phyloP scores from a whole-genome alignment of 176 grass and related monocot genomes.

The Areca catechu region DNA sequence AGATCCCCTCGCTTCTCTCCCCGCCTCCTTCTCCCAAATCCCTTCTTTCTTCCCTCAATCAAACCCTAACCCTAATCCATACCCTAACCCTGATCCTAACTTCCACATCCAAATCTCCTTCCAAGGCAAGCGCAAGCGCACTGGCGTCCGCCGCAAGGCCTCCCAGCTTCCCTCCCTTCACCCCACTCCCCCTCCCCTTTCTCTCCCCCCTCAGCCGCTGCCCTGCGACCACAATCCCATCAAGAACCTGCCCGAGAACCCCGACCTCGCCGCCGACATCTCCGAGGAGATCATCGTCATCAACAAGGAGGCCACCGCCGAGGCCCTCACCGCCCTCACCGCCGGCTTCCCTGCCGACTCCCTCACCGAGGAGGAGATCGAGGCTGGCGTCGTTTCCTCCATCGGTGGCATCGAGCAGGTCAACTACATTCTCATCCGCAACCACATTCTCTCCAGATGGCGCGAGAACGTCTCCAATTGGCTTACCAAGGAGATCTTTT shows the following conservation, averaged over 20 bases:
- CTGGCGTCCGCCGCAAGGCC: conserved; percentile 81
- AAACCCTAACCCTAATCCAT: conserved; percentile 19
- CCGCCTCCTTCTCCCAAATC: conserved; percentile 5
- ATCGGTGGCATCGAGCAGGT: conserved; percentile 97
- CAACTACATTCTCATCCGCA: conserved; percentile 95
- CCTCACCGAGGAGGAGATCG: conserved; percentile 98
- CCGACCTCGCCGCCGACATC: conserved; percentile 19
- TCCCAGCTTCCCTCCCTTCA: conserved; percentile 17
- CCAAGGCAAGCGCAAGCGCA: conserved; percentile 84
- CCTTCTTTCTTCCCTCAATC: conserved; percentile 22
- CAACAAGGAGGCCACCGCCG: conserved; percentile 82
- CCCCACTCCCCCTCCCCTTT: conserved; percentile 3
- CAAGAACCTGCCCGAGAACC: not conserved
- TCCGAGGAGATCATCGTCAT: conserved; percentile 97
- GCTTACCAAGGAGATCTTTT: conserved; percentile 67
- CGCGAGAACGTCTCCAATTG: conserved; percentile 66
- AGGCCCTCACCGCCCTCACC: conserved; percentile 82
- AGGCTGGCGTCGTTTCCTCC: conserved; percentile 80
- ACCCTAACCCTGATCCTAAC: conserved; percentile 26
- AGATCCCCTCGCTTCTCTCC: conserved; percentile 17
- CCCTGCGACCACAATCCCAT: not conserved
- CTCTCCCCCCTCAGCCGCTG: not conserved
- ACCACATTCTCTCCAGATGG: conserved; percentile 79
- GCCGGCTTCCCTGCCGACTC: conserved; percentile 85
- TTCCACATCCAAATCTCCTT: conserved; percentile 27